phyloP scores from a whole-genome alignment of 345 rosid genomes.

The Sapria himalayana region DNA sequence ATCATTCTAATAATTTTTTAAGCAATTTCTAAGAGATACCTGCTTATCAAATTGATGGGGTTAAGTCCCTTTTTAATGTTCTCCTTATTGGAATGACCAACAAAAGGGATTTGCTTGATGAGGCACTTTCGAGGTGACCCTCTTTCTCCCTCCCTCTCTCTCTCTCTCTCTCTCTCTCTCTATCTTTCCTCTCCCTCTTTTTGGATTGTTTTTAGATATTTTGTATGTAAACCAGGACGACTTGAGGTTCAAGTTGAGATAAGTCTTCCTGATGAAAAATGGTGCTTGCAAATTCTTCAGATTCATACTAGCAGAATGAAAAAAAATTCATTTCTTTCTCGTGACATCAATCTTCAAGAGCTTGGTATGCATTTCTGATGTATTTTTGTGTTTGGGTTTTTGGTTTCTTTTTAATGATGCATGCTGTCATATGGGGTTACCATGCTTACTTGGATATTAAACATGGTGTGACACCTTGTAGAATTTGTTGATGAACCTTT shows the following conservation, averaged over 20 bases:
- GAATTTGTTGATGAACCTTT: too few relatives aligned
- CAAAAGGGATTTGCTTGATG: constrained; percentile 97
- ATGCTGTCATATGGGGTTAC: too few relatives aligned
- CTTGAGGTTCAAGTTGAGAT: constrained; percentile 98
- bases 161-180: too few relatives aligned
- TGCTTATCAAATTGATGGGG: constrained; percentile 90
- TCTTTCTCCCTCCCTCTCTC: constrained; percentile 12
- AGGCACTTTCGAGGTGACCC: constrained; percentile 78
- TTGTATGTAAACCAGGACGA: constrained; percentile 66
- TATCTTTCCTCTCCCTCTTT: not conserved
- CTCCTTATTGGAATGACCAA: constrained; percentile 99
- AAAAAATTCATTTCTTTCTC: constrained; percentile 81
- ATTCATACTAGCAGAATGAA: constrained; percentile 98
- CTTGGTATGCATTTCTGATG: constrained; percentile 35
- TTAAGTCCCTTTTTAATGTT: constrained; percentile 94
- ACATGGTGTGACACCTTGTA: too few relatives aligned
- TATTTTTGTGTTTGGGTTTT: too few relatives aligned
- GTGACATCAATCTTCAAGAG: constrained; percentile 67
- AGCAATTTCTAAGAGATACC: constrained; percentile 7
- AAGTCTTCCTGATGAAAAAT: constrained; percentile 97
- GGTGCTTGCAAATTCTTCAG: constrained; percentile 87
- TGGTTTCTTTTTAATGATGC: too few relatives aligned
- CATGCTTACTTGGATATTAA: too few relatives aligned
- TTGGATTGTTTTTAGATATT: constrained; percentile 2
- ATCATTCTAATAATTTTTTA: not conserved